phyloP scores from a whole-genome alignment of 495 filamentous ascomycete species.

The Usnea hakonensis region DNA sequence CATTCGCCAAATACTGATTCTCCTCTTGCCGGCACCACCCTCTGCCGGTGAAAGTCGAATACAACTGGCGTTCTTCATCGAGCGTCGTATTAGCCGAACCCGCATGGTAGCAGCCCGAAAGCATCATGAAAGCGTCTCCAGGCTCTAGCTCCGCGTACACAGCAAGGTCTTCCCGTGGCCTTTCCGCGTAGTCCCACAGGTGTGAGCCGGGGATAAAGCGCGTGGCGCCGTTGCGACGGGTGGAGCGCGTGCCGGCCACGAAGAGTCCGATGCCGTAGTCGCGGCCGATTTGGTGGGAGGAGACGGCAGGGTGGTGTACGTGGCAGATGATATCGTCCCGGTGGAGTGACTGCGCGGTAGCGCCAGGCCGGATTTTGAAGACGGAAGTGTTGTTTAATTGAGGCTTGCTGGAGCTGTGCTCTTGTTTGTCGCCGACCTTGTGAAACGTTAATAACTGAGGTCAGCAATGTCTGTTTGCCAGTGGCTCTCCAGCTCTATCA shows the following conservation, averaged over 20 bases:
- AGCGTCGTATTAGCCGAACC: slow-evolving; percentile 30
- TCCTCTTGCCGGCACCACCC: slow-evolving; percentile 13
- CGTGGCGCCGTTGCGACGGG: slow-evolving; percentile 38
- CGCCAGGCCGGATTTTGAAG: slow-evolving; percentile 31
- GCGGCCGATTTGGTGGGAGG: slow-evolving; percentile 23
- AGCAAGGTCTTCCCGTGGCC: background rate
- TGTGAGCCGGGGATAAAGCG: slow-evolving; percentile 38
- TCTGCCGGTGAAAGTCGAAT: slow-evolving; percentile 2
- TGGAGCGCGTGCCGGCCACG: slow-evolving; percentile 30
- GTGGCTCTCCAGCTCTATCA: no score
- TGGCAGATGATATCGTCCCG: slow-evolving; percentile 32
- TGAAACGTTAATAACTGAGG: no score
- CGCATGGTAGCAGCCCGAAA: slow-evolving; percentile 32
- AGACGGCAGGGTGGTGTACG: slow-evolving; percentile 13
- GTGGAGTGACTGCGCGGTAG: slow-evolving; percentile 29
- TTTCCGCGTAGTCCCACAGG: slow-evolving; percentile 27
- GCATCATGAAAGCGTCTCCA: slow-evolving; percentile 35
- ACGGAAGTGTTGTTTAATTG: slow-evolving; percentile 26
- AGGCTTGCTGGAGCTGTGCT: slow-evolving; percentile 25
- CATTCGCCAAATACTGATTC: slow-evolving; percentile 12
- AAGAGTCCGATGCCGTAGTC: slow-evolving; percentile 30
- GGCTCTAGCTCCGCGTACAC: slow-evolving; percentile 31
- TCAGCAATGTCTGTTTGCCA: no score
- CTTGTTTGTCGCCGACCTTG: slow-evolving; percentile 23
- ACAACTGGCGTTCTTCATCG: slow-evolving; percentile 1